Evolutionary conservation across 2,329 filamentous ascomycete genomes (phyloP).

Genomic region (Sarocladium brachiariae): DNA sequence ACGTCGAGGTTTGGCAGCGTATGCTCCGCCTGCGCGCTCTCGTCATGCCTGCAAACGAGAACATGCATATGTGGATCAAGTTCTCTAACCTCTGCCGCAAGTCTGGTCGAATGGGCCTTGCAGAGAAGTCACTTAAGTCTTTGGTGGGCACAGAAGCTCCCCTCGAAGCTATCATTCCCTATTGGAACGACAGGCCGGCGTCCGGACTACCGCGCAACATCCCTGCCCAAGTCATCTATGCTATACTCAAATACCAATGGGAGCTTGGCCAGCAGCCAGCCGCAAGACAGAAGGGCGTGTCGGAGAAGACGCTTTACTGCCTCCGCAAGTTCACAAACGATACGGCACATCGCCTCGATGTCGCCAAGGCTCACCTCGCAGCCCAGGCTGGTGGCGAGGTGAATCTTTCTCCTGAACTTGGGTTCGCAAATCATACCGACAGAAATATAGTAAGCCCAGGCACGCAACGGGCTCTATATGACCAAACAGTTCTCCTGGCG

Average conservation of each 20-base stretch:
- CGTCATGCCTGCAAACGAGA: conserved; percentile 85
- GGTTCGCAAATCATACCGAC: conserved; percentile 38
- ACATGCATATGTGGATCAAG: conserved; percentile 99
- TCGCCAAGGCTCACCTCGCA: conserved; percentile 43
- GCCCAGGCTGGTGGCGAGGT: conserved; percentile 40
- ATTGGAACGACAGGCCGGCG: conserved; percentile 38
- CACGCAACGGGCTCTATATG: conserved; percentile 46
- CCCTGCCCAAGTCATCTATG: conserved; percentile 81
- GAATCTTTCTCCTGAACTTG: conserved; percentile 39
- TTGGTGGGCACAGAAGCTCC: conserved; percentile 68
- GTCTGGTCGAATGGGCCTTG: conserved; percentile 86
- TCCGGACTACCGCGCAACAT: conserved; percentile 30
- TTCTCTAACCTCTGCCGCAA: conserved; percentile 98
- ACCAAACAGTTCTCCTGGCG: conserved; percentile 68
- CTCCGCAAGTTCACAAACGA: conserved; percentile 56
- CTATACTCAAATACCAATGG: conserved; percentile 97
- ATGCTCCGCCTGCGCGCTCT: conserved; percentile 93
- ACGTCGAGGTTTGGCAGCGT: conserved; percentile 96
- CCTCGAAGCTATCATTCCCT: conserved; percentile 54
- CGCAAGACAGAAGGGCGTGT: conserved; percentile 34
- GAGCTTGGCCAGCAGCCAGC: conserved; percentile 62
- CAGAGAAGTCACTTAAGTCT: conserved; percentile 89
- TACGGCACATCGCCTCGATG: conserved; percentile 47
- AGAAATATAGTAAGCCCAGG: conserved; percentile 39
- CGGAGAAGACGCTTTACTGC: conserved; percentile 51